Conservation (phyloP, 1,284 basidiomycete species). For the Cystobasidium sp. region DNA sequence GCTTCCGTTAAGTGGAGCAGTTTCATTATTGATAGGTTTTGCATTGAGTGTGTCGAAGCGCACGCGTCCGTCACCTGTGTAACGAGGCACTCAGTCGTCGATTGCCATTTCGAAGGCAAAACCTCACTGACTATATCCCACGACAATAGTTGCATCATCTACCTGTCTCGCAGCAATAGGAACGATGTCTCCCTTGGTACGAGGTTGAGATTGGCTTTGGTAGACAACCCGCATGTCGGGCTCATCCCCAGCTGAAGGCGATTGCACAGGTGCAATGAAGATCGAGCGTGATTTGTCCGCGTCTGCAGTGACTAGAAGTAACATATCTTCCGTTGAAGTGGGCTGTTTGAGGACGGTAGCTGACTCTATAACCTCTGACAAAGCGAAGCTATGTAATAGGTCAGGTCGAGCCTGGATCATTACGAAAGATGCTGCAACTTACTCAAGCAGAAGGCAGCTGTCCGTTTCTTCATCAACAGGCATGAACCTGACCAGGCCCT, state of each 20-base stretch:
- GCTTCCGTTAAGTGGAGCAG: not conserved
- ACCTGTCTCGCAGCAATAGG: not conserved
- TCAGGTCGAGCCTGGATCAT: not conserved
- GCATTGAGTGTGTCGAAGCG: not conserved
- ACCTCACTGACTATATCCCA: conserved; percentile 1
- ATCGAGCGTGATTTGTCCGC: conserved; percentile 3
- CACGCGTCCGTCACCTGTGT: conserved; percentile 14
- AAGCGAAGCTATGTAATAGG: conserved; percentile 1
- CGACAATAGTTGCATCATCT: conserved; percentile 3
- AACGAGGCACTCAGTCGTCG: not conserved
- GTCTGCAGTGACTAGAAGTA: conserved; percentile 23
- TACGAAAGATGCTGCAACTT: not conserved
- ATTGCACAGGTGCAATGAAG: conserved; percentile 16
- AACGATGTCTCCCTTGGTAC: not conserved
- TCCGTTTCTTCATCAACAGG: conserved; percentile 24
- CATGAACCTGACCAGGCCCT: conserved; percentile 33
- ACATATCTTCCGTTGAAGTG: conserved; percentile 28
- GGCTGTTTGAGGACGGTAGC: conserved; percentile 21
- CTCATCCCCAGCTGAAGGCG: not conserved
- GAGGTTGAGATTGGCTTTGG: not conserved
- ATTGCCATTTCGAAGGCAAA: not conserved
- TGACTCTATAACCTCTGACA: conserved; percentile 30
- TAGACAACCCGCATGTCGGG: conserved; percentile 19
- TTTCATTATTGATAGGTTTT: not conserved
- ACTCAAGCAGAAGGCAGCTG: conserved; percentile 27